phyloP scores from a whole-genome alignment of 805 yeast species.

The Debaryomyces maramus region DNA sequence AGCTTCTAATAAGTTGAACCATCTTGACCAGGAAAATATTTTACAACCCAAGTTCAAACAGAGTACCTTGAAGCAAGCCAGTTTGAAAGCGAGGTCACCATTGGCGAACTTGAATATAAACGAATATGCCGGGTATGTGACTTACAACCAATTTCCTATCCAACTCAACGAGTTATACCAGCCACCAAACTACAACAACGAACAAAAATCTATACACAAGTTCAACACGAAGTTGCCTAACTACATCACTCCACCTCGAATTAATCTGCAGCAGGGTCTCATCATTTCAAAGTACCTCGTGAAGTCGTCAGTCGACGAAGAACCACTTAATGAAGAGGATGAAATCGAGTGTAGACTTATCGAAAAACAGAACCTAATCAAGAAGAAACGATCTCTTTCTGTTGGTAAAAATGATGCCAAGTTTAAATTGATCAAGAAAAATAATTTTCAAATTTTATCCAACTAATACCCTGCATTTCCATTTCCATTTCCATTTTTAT shows the following conservation, averaged over 20 bases:
- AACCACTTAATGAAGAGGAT: conserved; percentile 18
- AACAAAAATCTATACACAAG: conserved; percentile 30
- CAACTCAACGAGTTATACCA: conserved; percentile 30
- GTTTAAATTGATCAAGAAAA: conserved; percentile 32
- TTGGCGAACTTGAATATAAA: conserved; percentile 28
- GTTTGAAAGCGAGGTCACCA: conserved; percentile 19
- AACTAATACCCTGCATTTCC: conserved; percentile 10
- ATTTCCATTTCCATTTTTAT: too few species aligned
- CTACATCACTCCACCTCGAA: conserved; percentile 37
- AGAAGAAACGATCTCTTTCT: conserved; percentile 35
- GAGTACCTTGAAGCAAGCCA: conserved; percentile 3
- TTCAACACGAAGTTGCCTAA: conserved; percentile 28
- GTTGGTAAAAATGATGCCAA: conserved; percentile 41
- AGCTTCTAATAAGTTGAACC: conserved; percentile 20
- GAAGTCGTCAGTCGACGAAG: conserved; percentile 10
- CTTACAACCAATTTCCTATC: conserved; percentile 7
- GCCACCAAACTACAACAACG: conserved; percentile 30
- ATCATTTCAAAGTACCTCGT: conserved; percentile 18
- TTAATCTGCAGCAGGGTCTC: conserved; percentile 11
- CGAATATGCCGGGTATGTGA: conserved; percentile 31
- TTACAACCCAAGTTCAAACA: conserved; percentile 32
- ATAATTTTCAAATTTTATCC: conserved; percentile 26
- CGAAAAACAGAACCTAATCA: conserved; percentile 18
- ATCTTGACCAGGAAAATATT: conserved; percentile 43
- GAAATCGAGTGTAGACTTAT: conserved; percentile 22